phyloP scores from a whole-genome alignment of 495 filamentous ascomycete genomes.

The Neurospora cerealis region DNA sequence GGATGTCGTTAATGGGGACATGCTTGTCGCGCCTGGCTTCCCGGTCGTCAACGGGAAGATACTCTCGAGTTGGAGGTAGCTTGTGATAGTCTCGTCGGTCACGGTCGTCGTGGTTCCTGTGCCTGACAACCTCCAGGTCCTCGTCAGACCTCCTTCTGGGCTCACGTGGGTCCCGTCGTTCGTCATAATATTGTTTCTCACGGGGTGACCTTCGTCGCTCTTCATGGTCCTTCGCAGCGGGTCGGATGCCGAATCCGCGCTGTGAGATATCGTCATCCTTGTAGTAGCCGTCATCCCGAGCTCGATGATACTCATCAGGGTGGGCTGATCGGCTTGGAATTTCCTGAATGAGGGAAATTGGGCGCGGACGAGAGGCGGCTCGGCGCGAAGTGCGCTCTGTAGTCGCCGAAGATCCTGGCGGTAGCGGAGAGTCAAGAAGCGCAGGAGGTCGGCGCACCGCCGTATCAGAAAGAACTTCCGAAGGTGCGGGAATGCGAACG shows the following conservation, averaged over 20 bases:
- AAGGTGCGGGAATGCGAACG: constrained; percentile 34
- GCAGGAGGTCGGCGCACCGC: constrained; percentile 19
- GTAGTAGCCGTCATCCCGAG: constrained; percentile 23
- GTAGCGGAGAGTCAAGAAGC: constrained; percentile 17
- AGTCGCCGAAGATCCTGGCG: not conserved
- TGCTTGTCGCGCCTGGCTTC: not conserved
- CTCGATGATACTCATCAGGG: constrained; percentile 32
- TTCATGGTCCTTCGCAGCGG: constrained; percentile 22
- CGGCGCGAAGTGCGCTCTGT: constrained; percentile 10
- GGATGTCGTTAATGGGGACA: not conserved
- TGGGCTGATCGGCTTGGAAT: constrained; percentile 22
- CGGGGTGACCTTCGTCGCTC: constrained; percentile 16
- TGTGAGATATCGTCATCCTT: constrained; percentile 26
- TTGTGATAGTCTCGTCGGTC: not conserved
- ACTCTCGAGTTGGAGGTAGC: not conserved
- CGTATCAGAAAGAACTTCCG: constrained; percentile 25
- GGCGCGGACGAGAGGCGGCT: constrained; percentile 22
- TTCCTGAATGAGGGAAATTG: constrained; percentile 40
- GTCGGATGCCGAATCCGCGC: constrained; percentile 37
- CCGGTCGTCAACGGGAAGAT: not conserved
- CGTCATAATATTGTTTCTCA: constrained; percentile 23
- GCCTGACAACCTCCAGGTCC: constrained; percentile 16
- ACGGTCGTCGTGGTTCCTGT: constrained; percentile 12
- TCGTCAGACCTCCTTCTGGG: constrained; percentile 29
- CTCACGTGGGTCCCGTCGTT: constrained; percentile 20